Base-by-base conservation (phyloP, 2,329 filamentous ascomycete species). In the Fusarium tuaranense region DNA sequence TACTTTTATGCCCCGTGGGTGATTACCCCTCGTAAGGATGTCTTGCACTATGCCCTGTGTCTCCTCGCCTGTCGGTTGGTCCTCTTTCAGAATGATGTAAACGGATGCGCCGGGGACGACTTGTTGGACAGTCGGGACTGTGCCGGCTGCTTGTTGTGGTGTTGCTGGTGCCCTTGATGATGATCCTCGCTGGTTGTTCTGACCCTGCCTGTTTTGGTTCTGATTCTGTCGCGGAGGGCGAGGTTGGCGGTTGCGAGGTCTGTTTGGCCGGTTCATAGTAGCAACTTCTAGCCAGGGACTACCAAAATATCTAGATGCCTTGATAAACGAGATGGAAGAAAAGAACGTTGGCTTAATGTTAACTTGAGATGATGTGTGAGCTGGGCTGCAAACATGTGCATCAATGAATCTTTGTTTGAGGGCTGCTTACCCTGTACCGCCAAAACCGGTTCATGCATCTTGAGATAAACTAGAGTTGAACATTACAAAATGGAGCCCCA, bases 1-100 rank as follows among this genome's bases (percentile, higher is more conserved):
- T 27, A 95, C 93, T 82, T 95, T 96, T 84, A 95, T 94, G 39
- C 94, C 94, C 12, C 92, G 88, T 4, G 93, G 92, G 78, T 96
- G 94, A 75, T 95, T 90, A 30, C 93, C 92, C 1, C 89, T 86
- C 3, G 93, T 95, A 58, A 96, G 86, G 0, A 95, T 81, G 55
- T 94, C 89, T 63, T 88, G 87, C 1, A 96, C 90, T 7, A 87
- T 82, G 27, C 94, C 94, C 53, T 87, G 85, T 1, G 94, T 93
- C 76, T 94, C 91, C 55, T 88, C 88, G 8, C 93, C 94, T 0
- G 93, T 95, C 1, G 89, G 89, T 80, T 96, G 94, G 81, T 96
- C 93, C 70, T 88, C 86, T 78, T 96, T 96, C 36, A 95, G 87
- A 1, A 95, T 86, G 65, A 96, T 94, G 59, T 91, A 93, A 63